Evolutionary conservation across 1,284 basidiomycete genomes (phyloP), one percentile per base, ranked within the genome.

Genomic region (Schizophyllum amplum): DNA sequence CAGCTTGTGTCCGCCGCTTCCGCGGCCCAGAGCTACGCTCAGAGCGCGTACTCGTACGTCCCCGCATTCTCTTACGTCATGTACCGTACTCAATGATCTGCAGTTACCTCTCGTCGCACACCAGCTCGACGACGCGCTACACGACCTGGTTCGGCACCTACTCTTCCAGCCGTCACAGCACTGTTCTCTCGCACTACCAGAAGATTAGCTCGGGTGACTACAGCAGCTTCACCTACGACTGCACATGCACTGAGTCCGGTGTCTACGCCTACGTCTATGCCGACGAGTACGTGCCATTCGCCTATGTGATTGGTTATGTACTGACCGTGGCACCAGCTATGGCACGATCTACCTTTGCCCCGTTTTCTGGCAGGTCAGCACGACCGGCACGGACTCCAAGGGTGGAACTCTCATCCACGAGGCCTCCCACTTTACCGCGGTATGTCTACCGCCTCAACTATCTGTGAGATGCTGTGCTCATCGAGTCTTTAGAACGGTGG

Each of bases 141-240:
- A 72, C 67, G 17, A 77, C 76, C 23, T 81, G 77, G 78, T 81
- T 81, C 68, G 77, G 79, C 54, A 64, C 74, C 17, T 78, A 71
- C 67, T 73, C 70, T 17, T 55, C 64, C 48, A 52, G 69, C 20
- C 72, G 70, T 55, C 72, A 76, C 65, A 66, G 60, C 59, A 76
- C 71, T 23, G 69, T 78, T 55, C 57, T 60, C n/a, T 67, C 64
- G 58, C 77, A 79, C 65, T 80, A 64, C 71, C 61, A 60, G 11
- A 66, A 66, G 49, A 71, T 78, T 57, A 69, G 58, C 62, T 52
- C 65, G 57, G 72, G 70, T 60, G 58, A 56, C 46, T 75, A 69
- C 67, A 42, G 33, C 33, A 42, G 33, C 33, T 42, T 42, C 33
- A 42, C 33, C 13, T 42, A 42, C 33, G 33, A 42, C 33, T 74